Conservation (phyloP, 2,329 filamentous ascomycete species). For the Cercospora sesami region DNA sequence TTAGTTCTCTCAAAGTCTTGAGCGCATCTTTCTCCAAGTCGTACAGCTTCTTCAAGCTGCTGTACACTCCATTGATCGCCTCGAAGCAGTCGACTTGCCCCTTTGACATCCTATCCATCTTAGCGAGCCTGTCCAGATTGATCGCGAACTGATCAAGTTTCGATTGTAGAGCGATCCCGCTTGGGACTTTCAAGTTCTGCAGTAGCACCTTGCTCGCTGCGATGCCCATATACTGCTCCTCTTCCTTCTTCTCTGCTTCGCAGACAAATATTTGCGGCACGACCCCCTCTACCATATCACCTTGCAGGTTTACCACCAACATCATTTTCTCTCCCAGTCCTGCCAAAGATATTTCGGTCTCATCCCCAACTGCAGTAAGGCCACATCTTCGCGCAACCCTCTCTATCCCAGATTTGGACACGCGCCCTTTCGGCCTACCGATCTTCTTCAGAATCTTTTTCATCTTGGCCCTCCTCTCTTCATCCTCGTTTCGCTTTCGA, state of each 20-base stretch:
- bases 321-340: slow-evolving; percentile 33
- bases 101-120: slow-evolving; percentile 69
- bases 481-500: slow-evolving; percentile 52
- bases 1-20: slow-evolving; percentile 42
- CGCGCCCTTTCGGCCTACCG: slow-evolving; percentile 65
- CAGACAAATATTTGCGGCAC: slow-evolving; percentile 64
- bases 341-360: slow-evolving; percentile 40
- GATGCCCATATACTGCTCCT: slow-evolving; percentile 39
- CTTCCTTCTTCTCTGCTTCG: slow-evolving; percentile 60
- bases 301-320: slow-evolving; percentile 34
- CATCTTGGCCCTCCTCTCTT: slow-evolving; percentile 54
- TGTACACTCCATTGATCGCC: slow-evolving; percentile 71
- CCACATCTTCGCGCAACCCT: slow-evolving; percentile 67
- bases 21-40: slow-evolving; percentile 64
- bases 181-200: slow-evolving; percentile 61
- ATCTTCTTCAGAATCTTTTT: slow-evolving; percentile 66
- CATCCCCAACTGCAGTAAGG: slow-evolving; percentile 51
- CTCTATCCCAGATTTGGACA: slow-evolving; percentile 74
- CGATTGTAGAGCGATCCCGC: slow-evolving; percentile 66
- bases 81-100: slow-evolving; percentile 74
- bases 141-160: slow-evolving; percentile 68
- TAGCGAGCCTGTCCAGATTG: slow-evolving; percentile 70
- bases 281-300: slow-evolving; percentile 52
- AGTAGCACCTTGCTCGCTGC: slow-evolving; percentile 66
- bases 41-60: slow-evolving; percentile 68